These are phyloP conservation scores for Farysia itapuensis DNA, from an alignment of 1,284 basidiomycete species.

Conservation along the genomic window DNA sequence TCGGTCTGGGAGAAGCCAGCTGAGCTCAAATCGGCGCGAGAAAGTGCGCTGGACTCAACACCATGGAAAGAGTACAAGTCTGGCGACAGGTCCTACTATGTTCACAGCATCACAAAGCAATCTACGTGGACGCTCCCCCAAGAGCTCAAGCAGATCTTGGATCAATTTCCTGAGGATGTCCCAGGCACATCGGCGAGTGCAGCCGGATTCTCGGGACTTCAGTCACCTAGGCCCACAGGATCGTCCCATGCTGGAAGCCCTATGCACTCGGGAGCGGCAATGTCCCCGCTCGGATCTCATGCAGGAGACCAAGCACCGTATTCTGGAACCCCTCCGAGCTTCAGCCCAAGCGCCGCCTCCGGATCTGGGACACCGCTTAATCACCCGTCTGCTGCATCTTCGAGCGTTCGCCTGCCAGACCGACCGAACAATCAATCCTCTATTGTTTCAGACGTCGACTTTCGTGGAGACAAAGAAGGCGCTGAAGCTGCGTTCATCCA, in stretches of 20 bases:
- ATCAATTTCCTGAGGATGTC: constrained; percentile 27
- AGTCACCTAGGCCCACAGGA: constrained; percentile 5
- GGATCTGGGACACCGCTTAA: neutral
- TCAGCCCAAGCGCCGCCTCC: constrained; percentile 1
- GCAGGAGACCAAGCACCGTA: neutral
- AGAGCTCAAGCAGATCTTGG: constrained; percentile 51
- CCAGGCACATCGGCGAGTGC: constrained; percentile 1
- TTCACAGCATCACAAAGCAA: constrained; percentile 55
- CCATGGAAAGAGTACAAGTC: constrained; percentile 58
- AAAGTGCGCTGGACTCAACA: constrained; percentile 51
- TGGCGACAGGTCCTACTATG: constrained; percentile 57
- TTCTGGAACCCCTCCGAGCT: neutral
- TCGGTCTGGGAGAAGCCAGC: constrained; percentile 59
- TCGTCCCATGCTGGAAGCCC: constrained; percentile 8
- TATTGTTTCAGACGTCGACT: constrained; percentile 59
- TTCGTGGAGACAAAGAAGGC: constrained; percentile 74
- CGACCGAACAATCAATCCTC: neutral
- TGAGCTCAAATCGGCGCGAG: constrained; percentile 56
- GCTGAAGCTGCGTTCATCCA: constrained; percentile 92
- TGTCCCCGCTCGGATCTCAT: neutral
- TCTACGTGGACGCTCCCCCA: constrained; percentile 53
- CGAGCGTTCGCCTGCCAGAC: neutral
- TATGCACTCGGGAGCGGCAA: neutral
- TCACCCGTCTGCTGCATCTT: neutral
- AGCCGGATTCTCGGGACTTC: constrained; percentile 2